Conservation (phyloP, 768 basidiomycete genomes). For the Crassisporium funariophilum region DNA sequence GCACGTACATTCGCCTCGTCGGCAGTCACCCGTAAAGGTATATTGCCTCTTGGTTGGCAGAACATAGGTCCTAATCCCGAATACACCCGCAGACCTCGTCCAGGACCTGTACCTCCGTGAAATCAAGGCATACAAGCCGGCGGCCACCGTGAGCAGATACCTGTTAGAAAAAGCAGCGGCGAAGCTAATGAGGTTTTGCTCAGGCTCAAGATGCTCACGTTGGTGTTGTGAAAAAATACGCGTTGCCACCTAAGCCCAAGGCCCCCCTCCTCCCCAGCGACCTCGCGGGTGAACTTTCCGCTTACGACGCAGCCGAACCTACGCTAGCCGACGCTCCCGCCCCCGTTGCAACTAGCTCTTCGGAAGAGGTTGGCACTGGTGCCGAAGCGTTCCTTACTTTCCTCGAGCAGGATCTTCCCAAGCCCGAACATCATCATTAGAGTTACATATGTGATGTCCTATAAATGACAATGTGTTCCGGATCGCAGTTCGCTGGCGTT, state of each 20-base stretch:
- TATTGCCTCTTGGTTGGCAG: conserved; percentile 25
- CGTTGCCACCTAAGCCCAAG: conserved; percentile 72
- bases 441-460: conserved; percentile 11
- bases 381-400: conserved; percentile 80
- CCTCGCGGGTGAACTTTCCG: conserved; percentile 84
- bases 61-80: conserved; percentile 36
- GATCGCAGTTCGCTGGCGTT: no score
- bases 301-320: conserved; percentile 85
- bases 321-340: conserved; percentile 43
- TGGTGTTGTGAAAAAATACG: conserved; percentile 82
- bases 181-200: neutral
- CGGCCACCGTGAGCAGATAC: conserved; percentile 58
- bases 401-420: conserved; percentile 80
- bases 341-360: conserved; percentile 32
- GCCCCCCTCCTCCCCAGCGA: conserved; percentile 77
- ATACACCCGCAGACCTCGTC: conserved; percentile 73
- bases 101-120: conserved; percentile 92
- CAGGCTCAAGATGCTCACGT: conserved; percentile 92
- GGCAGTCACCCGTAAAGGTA: conserved; percentile 65
- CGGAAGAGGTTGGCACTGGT: conserved; percentile 44
- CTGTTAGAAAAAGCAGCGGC: neutral
- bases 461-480: conserved; percentile 3
- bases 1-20: conserved; percentile 63
- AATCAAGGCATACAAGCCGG: conserved; percentile 87
- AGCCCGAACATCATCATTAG: conserved; percentile 57